Conservation (phyloP, 2,329 filamentous ascomycete genomes). For the Keithomyces neogunnii region DNA sequence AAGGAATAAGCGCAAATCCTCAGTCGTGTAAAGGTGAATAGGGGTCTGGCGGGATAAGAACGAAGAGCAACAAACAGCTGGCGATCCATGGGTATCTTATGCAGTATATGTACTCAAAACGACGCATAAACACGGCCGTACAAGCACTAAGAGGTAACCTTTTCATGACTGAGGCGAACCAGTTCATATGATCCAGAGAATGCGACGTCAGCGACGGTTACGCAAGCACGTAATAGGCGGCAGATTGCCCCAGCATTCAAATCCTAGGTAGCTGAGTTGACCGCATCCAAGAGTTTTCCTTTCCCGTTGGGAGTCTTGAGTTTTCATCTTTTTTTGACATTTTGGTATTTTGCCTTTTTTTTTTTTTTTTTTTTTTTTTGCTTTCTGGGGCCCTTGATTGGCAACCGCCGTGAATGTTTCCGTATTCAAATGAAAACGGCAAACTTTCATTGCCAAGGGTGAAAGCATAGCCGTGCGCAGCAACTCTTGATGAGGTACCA, state of each 20-base stretch:
- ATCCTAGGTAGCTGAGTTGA: not conserved
- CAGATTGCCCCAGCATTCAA: conserved; percentile 1
- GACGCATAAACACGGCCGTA: not conserved
- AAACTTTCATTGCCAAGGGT: not conserved
- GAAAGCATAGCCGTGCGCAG: not conserved
- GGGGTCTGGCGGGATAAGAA: not conserved
- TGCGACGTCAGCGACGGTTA: not conserved
- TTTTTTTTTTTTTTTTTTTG: not conserved
- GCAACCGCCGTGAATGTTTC: not conserved
- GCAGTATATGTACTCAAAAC: conserved; percentile 11
- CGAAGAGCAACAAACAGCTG: not conserved
- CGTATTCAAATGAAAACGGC: not conserved
- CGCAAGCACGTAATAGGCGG: not conserved
- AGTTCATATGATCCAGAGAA: not conserved
- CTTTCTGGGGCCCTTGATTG: not conserved
- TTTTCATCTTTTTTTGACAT: not conserved
- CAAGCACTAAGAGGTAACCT: not conserved
- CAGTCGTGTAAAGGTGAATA: not conserved
- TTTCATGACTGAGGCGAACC: no score
- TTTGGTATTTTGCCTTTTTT: conserved; percentile 8
- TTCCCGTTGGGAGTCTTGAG: not conserved
- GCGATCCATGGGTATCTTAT: conserved; percentile 14
- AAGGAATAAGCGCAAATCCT: not conserved
- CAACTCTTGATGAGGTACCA: not conserved
- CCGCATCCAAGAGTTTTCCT: conserved; percentile 11